Evolutionary conservation across 257 asterid genomes (phyloP).

Genomic region (Solanum virginianum): DNA sequence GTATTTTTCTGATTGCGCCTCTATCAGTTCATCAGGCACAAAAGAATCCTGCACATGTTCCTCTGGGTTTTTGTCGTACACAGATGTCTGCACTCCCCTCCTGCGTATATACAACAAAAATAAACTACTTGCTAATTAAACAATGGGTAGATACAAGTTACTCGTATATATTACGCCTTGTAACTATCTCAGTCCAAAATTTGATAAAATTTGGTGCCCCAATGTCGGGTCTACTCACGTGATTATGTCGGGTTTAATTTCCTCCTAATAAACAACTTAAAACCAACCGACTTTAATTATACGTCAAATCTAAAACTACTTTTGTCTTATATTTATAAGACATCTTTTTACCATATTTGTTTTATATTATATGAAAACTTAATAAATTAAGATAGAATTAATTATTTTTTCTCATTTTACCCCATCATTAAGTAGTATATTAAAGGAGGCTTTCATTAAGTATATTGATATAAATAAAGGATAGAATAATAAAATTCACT

Average conservation of each 20-base stretch:
- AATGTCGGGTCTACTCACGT: neutral
- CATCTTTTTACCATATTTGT: too few relatives aligned
- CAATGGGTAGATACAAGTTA: neutral
- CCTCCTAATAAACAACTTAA: neutral
- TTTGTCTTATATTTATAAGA: too few relatives aligned
- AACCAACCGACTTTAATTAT: neutral
- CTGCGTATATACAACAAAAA: slow-evolving; percentile 11
- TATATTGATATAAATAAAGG: too few relatives aligned
- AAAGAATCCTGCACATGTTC: slow-evolving; percentile 27
- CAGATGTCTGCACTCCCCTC: slow-evolving; percentile 61
- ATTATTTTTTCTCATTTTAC: too few relatives aligned
- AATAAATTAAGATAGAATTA: too few relatives aligned
- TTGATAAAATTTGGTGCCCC: neutral
- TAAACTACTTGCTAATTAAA: neutral
- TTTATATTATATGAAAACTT: too few relatives aligned
- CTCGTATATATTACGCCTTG: neutral
- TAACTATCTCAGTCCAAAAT: too few relatives aligned
- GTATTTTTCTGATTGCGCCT: slow-evolving; percentile 31
- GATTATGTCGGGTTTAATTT: neutral
- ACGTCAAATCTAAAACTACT: neutral
- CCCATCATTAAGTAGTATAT: too few relatives aligned
- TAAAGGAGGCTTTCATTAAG: too few relatives aligned
- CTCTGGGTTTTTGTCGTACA: slow-evolving; percentile 74
- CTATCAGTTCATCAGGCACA: slow-evolving; percentile 55
- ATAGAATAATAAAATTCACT: too few relatives aligned